Base-by-base conservation (phyloP, 1,284 basidiomycete genomes). In the Leccinum glutinopallens region DNA sequence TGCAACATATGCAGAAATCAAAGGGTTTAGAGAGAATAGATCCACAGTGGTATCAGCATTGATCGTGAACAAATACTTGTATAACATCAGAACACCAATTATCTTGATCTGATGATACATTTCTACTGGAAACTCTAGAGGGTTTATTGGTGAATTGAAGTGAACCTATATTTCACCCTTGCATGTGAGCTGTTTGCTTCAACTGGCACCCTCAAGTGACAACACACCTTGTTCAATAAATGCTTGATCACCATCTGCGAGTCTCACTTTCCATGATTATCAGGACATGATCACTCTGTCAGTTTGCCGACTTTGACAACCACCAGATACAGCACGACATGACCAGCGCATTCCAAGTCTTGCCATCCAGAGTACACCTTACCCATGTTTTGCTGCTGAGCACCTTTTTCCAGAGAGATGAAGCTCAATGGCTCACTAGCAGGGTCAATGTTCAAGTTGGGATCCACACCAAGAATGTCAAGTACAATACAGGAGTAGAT, bases 51-150 rank as follows among this genome's bases (percentile, higher is more conserved):
- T 99, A 86, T 99, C 97, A 68, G 97, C 96, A 80, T 99, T 97
- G 58, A 99, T 90, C 79, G 93, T 41, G 29, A 99, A 93, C 67
- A 98, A 76, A 76, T 98, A 98, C 78, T 99, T 96, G 80, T 98
- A 99, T 81, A 98, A 98, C 1, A 93, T 91, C 8, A 96, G 97
- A 77, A 99, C 94, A 77, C 97, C 97, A 71, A 99, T 98, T 62
- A 99, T 98, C 85, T 97, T 94, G 85, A 99, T 97, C 79, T 99
- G 97, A 76, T 99, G 97, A 76, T 96, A 98, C 78, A 99, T 94
- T 81, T 99, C 97, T 60, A 99, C 29, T 29, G 29, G 29, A 29
- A 29, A 82, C 79, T 98, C 97, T 67, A 97, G 80, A 0, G 96
- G 97, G 73, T 91, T 95, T 97, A 99, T 99, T 0, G 96, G 92